Conservation (phyloP, 2,329 filamentous ascomycete species). For the Colletotrichum sp. region DNA sequence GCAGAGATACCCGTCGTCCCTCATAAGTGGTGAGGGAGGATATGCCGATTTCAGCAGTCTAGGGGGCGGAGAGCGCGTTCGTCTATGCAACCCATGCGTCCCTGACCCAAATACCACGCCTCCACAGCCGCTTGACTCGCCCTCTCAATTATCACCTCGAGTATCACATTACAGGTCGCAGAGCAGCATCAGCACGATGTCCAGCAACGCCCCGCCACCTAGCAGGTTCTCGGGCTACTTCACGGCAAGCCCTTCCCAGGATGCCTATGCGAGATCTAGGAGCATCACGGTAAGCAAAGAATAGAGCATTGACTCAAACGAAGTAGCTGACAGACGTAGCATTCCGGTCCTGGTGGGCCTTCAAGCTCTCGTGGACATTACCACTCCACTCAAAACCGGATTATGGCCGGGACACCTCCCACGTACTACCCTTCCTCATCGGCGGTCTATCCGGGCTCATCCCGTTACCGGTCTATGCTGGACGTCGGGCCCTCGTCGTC, state of each 20-base stretch:
- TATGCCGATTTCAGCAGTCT: constrained; percentile 49
- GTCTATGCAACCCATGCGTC: constrained; percentile 66
- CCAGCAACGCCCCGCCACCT: constrained; percentile 29
- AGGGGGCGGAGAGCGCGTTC: constrained; percentile 60
- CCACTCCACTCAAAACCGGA: constrained; percentile 40
- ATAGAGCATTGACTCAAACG: neutral
- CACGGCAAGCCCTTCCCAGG: constrained; percentile 32
- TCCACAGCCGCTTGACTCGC: constrained; percentile 43
- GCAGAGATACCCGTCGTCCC: constrained; percentile 41
- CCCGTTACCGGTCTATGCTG: constrained; percentile 31
- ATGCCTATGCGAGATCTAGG: constrained; percentile 31
- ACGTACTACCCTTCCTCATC: constrained; percentile 32
- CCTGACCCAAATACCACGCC: constrained; percentile 65
- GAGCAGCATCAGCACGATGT: constrained; percentile 43
- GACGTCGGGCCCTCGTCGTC: constrained; percentile 36
- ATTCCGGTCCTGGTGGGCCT: constrained; percentile 26
- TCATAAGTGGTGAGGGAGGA: constrained; percentile 43
- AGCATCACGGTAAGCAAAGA: constrained; percentile 8
- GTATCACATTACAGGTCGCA: constrained; percentile 48
- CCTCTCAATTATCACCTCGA: constrained; percentile 36
- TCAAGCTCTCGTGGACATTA: constrained; percentile 31
- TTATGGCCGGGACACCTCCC: constrained; percentile 44
- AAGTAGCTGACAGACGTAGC: constrained; percentile 23
- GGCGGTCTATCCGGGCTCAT: constrained; percentile 22
- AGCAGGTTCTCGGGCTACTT: constrained; percentile 41